phyloP scores from a whole-genome alignment of 148 eudicot species.

The Vaccinium myrtillus region DNA sequence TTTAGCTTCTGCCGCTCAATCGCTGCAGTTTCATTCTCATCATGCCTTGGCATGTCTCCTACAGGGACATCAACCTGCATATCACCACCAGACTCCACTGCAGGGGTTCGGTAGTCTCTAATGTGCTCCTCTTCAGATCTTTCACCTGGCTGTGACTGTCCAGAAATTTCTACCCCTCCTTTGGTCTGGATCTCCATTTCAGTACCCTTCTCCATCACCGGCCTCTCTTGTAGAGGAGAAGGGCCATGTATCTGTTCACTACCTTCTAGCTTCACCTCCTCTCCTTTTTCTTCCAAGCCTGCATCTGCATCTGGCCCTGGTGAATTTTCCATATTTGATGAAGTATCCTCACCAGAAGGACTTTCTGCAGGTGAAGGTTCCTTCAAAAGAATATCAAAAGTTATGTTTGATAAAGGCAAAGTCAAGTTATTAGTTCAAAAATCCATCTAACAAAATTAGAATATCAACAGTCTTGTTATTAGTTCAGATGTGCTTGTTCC shows the following conservation, averaged over 20 bases:
- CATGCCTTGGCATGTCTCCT: conserved; percentile 34
- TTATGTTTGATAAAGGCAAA: not conserved
- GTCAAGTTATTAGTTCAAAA: not conserved
- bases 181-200: conserved; percentile 34
- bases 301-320: conserved; percentile 51
- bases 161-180: conserved; percentile 45
- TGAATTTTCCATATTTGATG: conserved; percentile 80
- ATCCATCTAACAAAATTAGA: not conserved
- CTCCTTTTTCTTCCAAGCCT: conserved; percentile 51
- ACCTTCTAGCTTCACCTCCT: conserved; percentile 40
- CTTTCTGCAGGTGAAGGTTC: conserved; percentile 52
- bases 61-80: conserved; percentile 28
- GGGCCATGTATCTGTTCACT: conserved; percentile 23
- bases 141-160: conserved; percentile 36
- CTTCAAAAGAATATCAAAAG: conserved; percentile 25
- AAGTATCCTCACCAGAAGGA: conserved; percentile 65
- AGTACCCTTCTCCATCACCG: conserved; percentile 23
- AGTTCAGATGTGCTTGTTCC: not conserved
- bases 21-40: conserved; percentile 30
- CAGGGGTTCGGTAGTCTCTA: conserved; percentile 8
- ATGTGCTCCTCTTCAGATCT: conserved; percentile 35
- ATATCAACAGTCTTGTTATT: too few relatives aligned
- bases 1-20: conserved; percentile 49
- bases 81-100: conserved; percentile 37
- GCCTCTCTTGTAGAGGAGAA: conserved; percentile 19